Conservation (phyloP, 805 yeast genomes). For the Sungouiella blattae region DNA sequence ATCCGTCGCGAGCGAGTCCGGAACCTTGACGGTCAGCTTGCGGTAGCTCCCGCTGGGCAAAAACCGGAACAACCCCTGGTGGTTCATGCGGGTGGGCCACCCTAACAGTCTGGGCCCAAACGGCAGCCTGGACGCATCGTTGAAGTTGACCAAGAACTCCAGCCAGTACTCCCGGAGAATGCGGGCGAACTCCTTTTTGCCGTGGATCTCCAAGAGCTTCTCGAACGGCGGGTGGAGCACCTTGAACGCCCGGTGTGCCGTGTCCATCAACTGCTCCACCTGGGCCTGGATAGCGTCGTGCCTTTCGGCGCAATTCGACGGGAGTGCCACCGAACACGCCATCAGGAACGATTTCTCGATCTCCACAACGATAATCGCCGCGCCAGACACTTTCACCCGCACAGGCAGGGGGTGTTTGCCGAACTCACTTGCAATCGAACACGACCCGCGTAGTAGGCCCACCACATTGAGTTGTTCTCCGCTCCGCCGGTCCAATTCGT, state of each 20-base stretch:
- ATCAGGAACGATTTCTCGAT: conserved; percentile 25
- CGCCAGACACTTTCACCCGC: conserved; percentile 23
- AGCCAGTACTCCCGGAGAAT: conserved; percentile 26
- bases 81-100: conserved; percentile 37
- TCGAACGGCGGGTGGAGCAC: conserved; percentile 25
- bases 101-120: conserved; percentile 19
- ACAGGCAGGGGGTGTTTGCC: conserved; percentile 9
- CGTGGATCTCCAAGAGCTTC: conserved; percentile 14
- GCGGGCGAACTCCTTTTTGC: conserved; percentile 13
- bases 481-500: conserved; percentile 6
- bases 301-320: conserved; percentile 9
- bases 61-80: conserved; percentile 34
- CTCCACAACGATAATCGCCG: conserved; percentile 23
- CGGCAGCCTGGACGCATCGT: conserved; percentile 16
- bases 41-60: conserved; percentile 23
- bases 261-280: conserved; percentile 18
- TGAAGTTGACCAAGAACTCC: conserved; percentile 24
- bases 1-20: conserved; percentile 13
- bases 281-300: conserved; percentile 23
- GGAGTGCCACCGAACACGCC: conserved; percentile 24
- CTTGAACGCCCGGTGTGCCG: conserved; percentile 23
- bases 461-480: conserved; percentile 27
- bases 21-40: conserved; percentile 25
- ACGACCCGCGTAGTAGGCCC: conserved; percentile 37
- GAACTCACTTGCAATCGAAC: conserved; percentile 28